Base-by-base conservation (phyloP, 2,329 filamentous ascomycete species). In the Talaromyces sp. region DNA sequence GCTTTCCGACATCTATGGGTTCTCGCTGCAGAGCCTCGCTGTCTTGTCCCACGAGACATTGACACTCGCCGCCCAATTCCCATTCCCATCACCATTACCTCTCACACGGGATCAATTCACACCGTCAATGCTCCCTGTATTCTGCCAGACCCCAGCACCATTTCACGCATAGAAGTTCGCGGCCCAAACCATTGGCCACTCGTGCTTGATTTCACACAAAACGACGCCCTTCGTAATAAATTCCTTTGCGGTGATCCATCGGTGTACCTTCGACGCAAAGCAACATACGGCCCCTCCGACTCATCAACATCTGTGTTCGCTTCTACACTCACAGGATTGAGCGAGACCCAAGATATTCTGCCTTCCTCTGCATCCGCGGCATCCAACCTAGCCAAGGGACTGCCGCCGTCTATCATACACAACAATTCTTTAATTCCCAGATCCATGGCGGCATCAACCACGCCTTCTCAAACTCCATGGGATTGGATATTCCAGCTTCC, bases 1-100 rank as follows among this genome's bases (percentile, higher is more conserved):
- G 94, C 95, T 3, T 94, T 99, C 76, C 86, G 95, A 4, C 93
- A 99, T 73, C 89, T 99, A 67, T 99, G 94, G 94, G 93, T 96
- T 10, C 81, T 99, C 3, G 94, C 94, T 1, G 88, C 90, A 0
- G 94, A 99, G 65, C 85, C 91, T 9, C 85, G 95, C 47, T 97
- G 93, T 68, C 82, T 99, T 0, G 85, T 99, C 1, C 84, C 90
- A 16, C 89, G 93, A 56, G 94, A 99, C 62, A 83, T 94, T 3
- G 86, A 94, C 54, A 96, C 90, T 0, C 86, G 88, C 36, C 86
- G 91, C 39, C 89, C 92, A 0, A 84, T 96, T 44, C 83, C 86
- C 7, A 82, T 92, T 2, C 85, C 89, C 0, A 80, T 96, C 41
- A 80, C 81, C 4, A 80, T 96, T 50, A 81, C 77, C 9, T 79